phyloP scores from a whole-genome alignment of 306 rosid genomes.

The Malus asiatica region DNA sequence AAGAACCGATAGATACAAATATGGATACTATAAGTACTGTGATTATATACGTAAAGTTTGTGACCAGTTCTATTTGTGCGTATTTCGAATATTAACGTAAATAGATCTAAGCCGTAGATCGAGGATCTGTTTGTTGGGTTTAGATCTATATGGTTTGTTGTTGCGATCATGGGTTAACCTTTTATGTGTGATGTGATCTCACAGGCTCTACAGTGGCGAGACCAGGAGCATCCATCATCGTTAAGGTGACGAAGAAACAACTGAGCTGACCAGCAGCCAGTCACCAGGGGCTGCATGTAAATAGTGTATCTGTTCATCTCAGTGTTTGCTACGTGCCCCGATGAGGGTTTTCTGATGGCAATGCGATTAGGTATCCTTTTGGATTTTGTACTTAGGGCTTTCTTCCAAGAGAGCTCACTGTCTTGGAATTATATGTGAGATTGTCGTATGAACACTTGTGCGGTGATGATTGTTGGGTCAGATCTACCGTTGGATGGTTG shows the following conservation, averaged over 20 bases:
- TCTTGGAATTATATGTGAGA: neutral
- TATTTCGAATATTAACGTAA: neutral
- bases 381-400: neutral
- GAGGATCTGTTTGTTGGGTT: neutral
- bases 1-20: no score
- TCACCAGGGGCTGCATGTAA: constrained; percentile 14
- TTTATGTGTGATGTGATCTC: constrained; percentile 10
- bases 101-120: neutral
- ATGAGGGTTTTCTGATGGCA: neutral
- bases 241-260: constrained; percentile 5
- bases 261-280: neutral
- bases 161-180: no score
- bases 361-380: neutral
- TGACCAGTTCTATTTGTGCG: accelerated
- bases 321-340: neutral
- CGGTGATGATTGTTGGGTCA: neutral
- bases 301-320: constrained; percentile 14
- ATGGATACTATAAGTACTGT: no score
- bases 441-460: neutral
- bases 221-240: constrained; percentile 67
- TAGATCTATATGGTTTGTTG: neutral
- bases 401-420: neutral
- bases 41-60: no score
- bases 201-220: constrained; percentile 83
- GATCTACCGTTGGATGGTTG: neutral